Conservation (phyloP, 345 rosid genomes). For the Gossypium anomalum region DNA sequence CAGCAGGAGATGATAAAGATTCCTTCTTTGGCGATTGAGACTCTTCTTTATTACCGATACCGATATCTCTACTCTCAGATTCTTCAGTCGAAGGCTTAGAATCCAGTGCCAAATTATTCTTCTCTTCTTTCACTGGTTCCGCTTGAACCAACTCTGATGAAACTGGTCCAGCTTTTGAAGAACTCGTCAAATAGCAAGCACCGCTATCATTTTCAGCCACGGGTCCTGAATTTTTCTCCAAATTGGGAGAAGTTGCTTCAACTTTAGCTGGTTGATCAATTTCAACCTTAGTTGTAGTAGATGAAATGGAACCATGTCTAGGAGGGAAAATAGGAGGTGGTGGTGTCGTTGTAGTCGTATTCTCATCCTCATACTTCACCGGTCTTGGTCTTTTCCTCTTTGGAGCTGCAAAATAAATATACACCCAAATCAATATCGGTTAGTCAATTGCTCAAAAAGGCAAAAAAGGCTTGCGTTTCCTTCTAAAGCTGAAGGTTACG, state of each 20-base stretch:
- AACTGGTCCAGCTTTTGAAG: conserved; percentile 4
- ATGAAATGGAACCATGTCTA: conserved; percentile 42
- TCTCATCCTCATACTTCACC: conserved; percentile 78
- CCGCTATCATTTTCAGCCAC: conserved; percentile 34
- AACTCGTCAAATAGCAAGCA: conserved; percentile 18
- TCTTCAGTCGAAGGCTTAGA: conserved; percentile 41
- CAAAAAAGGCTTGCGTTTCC: neutral
- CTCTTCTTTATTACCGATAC: conserved; percentile 41
- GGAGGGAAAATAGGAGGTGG: conserved; percentile 31
- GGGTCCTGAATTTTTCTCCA: conserved; percentile 38
- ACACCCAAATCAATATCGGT: conserved; percentile 6
- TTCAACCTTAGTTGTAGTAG: conserved; percentile 48
- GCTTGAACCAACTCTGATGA: conserved; percentile 11
- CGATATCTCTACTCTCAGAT: conserved; percentile 34
- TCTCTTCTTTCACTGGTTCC: conserved; percentile 24
- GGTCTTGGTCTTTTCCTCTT: conserved; percentile 90
- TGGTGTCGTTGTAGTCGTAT: conserved; percentile 6
- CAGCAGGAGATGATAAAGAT: conserved; percentile 23
- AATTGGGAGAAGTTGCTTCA: conserved; percentile 38
- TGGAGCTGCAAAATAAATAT: conserved; percentile 50
- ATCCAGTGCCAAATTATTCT: conserved; percentile 22
- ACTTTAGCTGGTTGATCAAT: conserved; percentile 45
- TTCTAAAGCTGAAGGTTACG: conserved; percentile 19
- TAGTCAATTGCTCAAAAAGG: neutral
- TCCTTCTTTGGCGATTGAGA: conserved; percentile 52